A percentile compares a stretch with the other conserved stretches of the same genome.
Evolutionary conservation across 2,329 filamentous ascomycete species (phyloP).

Genomic region (Pestalotiopsis sp.): DNA sequence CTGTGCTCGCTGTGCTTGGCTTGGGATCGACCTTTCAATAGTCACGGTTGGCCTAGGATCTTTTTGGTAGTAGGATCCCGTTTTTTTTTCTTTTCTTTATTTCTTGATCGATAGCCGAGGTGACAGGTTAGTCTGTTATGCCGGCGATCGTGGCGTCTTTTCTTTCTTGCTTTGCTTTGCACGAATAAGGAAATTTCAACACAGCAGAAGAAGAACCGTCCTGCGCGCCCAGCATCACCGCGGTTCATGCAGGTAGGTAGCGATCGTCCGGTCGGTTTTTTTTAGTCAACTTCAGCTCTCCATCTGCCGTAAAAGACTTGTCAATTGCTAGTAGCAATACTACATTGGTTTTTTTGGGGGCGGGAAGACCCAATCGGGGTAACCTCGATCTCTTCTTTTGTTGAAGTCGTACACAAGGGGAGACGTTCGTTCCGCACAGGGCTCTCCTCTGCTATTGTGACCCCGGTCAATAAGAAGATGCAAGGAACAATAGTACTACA

Average conservation of each 20-base stretch:
- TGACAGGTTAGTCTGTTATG: neutral
- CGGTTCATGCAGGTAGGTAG: too few species aligned
- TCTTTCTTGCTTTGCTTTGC: neutral
- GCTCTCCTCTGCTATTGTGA: neutral
- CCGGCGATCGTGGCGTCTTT: neutral
- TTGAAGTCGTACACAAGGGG: too few species aligned
- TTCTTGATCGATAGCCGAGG: neutral
- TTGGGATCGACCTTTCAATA: neutral
- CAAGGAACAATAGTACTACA: neutral
- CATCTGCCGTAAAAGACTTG: too few species aligned
- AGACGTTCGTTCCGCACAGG: neutral
- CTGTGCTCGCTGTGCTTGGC: neutral
- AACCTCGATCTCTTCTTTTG: too few species aligned
- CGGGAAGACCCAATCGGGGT: too few species aligned
- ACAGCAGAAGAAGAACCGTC: too few species aligned
- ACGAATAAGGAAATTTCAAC: neutral
- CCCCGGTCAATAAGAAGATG: neutral
- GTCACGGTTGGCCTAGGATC: neutral
- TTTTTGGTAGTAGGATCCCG: neutral
- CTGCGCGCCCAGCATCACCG: too few species aligned
- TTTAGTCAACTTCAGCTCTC: too few species aligned
- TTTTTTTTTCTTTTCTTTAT: neutral
- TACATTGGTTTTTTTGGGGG: too few species aligned
- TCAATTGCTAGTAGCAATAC: too few species aligned
- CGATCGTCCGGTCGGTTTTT: too few species aligned